Evolutionary conservation across 2,329 filamentous ascomycete species (phyloP), one percentile per base, ranked within the genome.

Genomic region (Harringtonia lauricola): DNA sequence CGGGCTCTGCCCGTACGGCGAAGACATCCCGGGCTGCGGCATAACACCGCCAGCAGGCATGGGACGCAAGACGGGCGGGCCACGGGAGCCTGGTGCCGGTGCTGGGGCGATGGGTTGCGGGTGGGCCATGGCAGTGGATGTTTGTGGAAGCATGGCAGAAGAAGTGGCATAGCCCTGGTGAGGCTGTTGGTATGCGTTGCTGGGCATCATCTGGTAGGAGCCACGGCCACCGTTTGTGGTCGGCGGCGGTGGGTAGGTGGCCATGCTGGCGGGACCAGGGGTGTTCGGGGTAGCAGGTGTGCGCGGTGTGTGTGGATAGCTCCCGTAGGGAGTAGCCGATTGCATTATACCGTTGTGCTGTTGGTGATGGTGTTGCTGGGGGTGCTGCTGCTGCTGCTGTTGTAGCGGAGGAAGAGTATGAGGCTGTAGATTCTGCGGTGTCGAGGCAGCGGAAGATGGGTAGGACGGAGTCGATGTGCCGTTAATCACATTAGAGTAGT

Each of bases 61-160:
- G n/a, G 81, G 79, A 42, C 81, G 77, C 52, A 83, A 61, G 13
- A 78, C 70, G 47, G 77, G 76, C 18, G 66, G 67, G 31, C 74
- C 71, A 34, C 74, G 71, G 36, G 68, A 66, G 57, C 65, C 76
- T 47, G 61, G 65, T 39, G 64, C 67, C 35, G 83, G 82, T 35
- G 83, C 83, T 15, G 83, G 83, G 36, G 83, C 83, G 57, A 87
- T 85, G 29, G 81, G 79, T 62, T 86, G 83, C 37, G 81, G 82
- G 59, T 86, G 83, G 43, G 79, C 77, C 53, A 80, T 72, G 36
- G 81, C 71, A 39, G 75, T 73, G 12, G 80, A 79, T 21, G 79
- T 65, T 60, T 83, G 79, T 38, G 80, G 74, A 66, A 85, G 72
- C 72, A 84, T 81, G n/a, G 43, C 46, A 40, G 66, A 66, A 39